Conservation (phyloP, 1,284 basidiomycete genomes). For the Inonotus obliquus region DNA sequence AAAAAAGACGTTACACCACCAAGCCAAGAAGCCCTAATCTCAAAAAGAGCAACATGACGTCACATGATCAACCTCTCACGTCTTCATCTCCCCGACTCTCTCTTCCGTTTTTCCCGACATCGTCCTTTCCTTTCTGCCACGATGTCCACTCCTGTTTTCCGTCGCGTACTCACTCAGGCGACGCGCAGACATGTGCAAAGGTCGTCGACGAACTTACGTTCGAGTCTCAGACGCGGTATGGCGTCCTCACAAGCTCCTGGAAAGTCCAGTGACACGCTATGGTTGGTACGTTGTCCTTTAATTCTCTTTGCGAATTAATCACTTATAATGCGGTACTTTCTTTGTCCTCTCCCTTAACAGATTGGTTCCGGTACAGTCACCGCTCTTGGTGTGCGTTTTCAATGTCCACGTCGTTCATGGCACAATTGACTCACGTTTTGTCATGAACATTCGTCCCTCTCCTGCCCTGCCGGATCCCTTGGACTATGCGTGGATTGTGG, state of each 20-base stretch:
- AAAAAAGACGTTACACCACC: neutral
- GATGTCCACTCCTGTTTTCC: conserved; percentile 12
- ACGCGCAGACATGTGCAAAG: neutral
- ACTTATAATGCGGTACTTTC: neutral
- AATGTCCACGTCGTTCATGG: neutral
- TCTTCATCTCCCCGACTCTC: neutral
- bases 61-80: neutral
- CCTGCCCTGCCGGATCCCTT: neutral
- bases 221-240: conserved; percentile 13
- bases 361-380: conserved; percentile 19
- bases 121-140: neutral
- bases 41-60: conserved; percentile 6
- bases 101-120: neutral
- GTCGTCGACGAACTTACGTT: conserved; percentile 1
- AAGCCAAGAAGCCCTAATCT: neutral
- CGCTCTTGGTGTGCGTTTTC: conserved; percentile 18
- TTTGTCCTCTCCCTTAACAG: conserved; percentile 5
- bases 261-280: conserved; percentile 14
- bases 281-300: conserved; percentile 9
- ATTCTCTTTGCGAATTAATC: neutral
- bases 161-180: conserved; percentile 6
- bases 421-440: neutral
- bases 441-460: neutral
- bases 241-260: conserved; percentile 9
- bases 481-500: too few relatives aligned